These are phyloP conservation scores for Irpex rosettiformis DNA, from an alignment of 1,284 basidiomycete species.

Conservation along the genomic window DNA sequence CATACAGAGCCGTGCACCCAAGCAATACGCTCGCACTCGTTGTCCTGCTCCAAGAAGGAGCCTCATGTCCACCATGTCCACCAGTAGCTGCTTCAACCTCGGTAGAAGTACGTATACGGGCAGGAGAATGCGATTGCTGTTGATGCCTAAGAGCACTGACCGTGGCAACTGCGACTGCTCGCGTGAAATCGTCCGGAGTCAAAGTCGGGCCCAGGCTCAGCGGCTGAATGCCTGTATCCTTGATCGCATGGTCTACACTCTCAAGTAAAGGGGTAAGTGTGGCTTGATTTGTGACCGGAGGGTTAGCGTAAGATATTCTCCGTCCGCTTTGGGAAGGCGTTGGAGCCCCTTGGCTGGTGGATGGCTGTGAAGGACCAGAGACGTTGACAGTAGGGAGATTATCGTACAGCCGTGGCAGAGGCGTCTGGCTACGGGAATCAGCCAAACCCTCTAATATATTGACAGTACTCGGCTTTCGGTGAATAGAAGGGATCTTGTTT, in stretches of 20 bases:
- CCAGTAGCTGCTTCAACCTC: constrained; percentile 38
- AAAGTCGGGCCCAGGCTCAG: constrained; percentile 64
- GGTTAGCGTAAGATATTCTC: constrained; percentile 55
- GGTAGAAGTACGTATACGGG: constrained; percentile 34
- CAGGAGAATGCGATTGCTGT: constrained; percentile 52
- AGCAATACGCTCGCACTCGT: constrained; percentile 87
- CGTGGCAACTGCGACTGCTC: constrained; percentile 88
- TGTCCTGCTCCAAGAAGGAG: constrained; percentile 89
- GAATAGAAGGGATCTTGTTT: constrained; percentile 21
- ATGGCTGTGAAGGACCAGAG: constrained; percentile 10
- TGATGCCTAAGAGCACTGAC: constrained; percentile 82
- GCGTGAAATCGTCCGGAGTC: constrained; percentile 84
- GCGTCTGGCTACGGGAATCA: constrained; percentile 38
- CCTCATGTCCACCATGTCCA: constrained; percentile 87
- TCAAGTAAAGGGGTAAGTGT: constrained; percentile 72
- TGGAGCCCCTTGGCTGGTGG: constrained; percentile 12
- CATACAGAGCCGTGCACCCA: constrained; percentile 90
- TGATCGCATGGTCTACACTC: constrained; percentile 71
- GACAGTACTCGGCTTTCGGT: constrained; percentile 44
- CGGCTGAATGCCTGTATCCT: constrained; percentile 52
- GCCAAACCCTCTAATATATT: constrained; percentile 31
- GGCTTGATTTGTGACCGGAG: constrained; percentile 29
- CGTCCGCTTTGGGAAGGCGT: constrained; percentile 1
- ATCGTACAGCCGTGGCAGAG: constrained; percentile 33
- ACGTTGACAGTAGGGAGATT: not conserved